Evolutionary conservation across 495 filamentous ascomycete genomes (phyloP).

Genomic region (Tuber melanosporum): DNA sequence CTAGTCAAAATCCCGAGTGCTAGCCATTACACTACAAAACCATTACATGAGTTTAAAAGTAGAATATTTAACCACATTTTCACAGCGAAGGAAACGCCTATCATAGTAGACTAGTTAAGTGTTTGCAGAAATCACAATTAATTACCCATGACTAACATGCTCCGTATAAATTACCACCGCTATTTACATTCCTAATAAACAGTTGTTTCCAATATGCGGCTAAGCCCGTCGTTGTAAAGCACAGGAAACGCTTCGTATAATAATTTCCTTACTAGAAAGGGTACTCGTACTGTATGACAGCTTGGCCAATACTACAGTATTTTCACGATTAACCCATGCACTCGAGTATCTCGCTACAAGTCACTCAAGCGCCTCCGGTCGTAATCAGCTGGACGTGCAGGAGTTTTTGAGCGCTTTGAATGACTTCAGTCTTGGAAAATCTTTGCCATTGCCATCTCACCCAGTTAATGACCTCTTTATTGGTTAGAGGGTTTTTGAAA

Average conservation of each 20-base stretch:
- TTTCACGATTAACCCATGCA: background rate
- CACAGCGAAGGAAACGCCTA: background rate
- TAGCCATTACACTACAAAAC: conserved; percentile 35
- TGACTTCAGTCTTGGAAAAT: background rate
- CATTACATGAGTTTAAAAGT: background rate
- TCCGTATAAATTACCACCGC: no score
- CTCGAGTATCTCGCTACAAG: background rate
- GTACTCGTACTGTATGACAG: background rate
- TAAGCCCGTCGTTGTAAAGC: background rate
- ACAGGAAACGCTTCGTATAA: background rate
- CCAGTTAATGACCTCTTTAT: no score
- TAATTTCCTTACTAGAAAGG: background rate
- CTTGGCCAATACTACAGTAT: background rate
- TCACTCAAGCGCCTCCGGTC: background rate
- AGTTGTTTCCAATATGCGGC: background rate
- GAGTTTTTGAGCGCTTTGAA: background rate
- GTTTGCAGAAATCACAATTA: background rate
- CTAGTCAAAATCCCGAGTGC: conserved; percentile 23
- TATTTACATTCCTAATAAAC: background rate
- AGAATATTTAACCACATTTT: background rate
- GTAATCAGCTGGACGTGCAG: background rate
- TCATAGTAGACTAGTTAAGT: background rate
- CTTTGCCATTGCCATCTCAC: background rate
- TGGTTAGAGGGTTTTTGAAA: no score
- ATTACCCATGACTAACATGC: no score